phyloP scores from a whole-genome alignment of 164 flowering plant genomes.

The Stephania yunnanensis region DNA sequence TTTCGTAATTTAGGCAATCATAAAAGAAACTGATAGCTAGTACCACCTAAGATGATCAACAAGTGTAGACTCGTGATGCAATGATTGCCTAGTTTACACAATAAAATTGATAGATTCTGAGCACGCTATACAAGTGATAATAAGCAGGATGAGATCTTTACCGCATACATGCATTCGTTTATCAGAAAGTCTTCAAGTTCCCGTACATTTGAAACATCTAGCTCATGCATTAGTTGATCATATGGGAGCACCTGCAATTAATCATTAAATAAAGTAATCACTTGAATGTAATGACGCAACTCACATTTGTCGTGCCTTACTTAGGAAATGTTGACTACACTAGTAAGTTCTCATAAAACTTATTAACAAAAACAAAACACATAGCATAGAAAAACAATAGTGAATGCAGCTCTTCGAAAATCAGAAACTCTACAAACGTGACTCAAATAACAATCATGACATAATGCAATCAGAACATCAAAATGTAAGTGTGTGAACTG shows the following conservation, averaged over 20 bases:
- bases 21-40: no score
- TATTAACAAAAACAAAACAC: background rate
- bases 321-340: background rate
- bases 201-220: conserved; percentile 91
- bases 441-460: background rate
- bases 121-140: background rate
- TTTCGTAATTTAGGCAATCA: no score
- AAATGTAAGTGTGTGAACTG: background rate
- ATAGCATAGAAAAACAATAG: background rate
- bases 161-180: conserved; percentile 98
- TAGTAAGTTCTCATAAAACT: background rate
- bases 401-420: background rate
- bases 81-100: no score
- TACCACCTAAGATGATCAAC: no score
- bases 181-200: conserved; percentile 98
- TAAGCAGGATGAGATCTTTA: conserved; percentile 31
- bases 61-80: no score
- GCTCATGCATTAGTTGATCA: conserved; percentile 78
- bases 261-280: background rate
- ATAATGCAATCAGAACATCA: background rate
- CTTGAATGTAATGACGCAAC: background rate
- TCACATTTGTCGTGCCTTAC: background rate
- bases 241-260: conserved; percentile 70
- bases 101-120: no score
- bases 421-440: background rate